Conservation (phyloP, 2,329 filamentous ascomycete genomes). For the Pseudogymnoascus sp. region DNA sequence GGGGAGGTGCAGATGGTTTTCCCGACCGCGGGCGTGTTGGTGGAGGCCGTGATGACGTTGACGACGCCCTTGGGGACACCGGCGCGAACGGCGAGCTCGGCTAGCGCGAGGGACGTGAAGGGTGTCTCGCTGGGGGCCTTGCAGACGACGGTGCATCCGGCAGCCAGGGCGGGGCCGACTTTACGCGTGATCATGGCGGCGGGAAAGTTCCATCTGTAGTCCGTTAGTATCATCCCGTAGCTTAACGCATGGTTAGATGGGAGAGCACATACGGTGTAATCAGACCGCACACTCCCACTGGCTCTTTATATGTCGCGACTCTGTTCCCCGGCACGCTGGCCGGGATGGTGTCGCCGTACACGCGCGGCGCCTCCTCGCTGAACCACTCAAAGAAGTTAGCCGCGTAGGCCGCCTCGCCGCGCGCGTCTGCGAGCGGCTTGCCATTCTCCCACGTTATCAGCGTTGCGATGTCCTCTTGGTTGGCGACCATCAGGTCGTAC, state of each 20-base stretch:
- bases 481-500: constrained; percentile 73
- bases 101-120: constrained; percentile 79
- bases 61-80: constrained; percentile 87
- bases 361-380: constrained; percentile 66
- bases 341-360: constrained; percentile 69
- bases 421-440: constrained; percentile 70
- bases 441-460: constrained; percentile 88
- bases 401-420: constrained; percentile 65
- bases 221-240: not conserved
- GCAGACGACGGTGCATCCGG: constrained; percentile 89
- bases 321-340: constrained; percentile 64
- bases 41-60: constrained; percentile 73
- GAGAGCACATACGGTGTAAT: constrained; percentile 55
- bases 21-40: constrained; percentile 76
- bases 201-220: constrained; percentile 69
- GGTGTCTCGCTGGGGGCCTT: constrained; percentile 92
- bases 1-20: constrained; percentile 68
- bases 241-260: not conserved
- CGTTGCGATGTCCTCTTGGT: constrained; percentile 71
- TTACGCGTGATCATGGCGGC: constrained; percentile 69
- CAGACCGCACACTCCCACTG: constrained; percentile 73
- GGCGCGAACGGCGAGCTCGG: constrained; percentile 77
- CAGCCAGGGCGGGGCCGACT: constrained; percentile 69
- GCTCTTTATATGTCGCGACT: constrained; percentile 72
- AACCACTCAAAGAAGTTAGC: constrained; percentile 77